Evolutionary conservation across 2,329 filamentous ascomycete genomes (phyloP), one percentile per base, ranked within the genome.

Genomic region (Tolypocladium inflatum): DNA sequence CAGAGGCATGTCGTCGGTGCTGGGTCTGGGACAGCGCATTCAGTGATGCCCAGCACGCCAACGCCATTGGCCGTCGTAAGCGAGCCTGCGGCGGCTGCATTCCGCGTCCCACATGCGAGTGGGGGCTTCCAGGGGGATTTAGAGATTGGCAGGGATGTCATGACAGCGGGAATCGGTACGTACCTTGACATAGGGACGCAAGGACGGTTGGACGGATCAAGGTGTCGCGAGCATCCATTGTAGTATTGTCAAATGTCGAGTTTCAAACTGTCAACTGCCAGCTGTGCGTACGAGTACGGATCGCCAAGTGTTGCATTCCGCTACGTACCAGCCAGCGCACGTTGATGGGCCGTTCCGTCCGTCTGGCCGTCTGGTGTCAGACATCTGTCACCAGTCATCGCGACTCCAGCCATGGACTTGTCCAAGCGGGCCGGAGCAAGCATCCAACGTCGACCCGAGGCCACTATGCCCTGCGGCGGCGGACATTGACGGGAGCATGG

Each of bases 1-100:
- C 23, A 33, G 26, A 52, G 48, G 48, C 48, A 37, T 21, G 48
- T 52, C 30, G 48, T 52, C 30, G 48, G 21, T 39, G 19, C 11
- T 13, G 4, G 48, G 30, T 5, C 45, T 19, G 26, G 2, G 43
- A 48, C 21, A 4, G 13, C 21, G 21, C 10, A 15, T 11, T 11
- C 9, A 2, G 30, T 30, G 23, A 19, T 23, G 43, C 21, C 43
- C 3, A 23, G 23, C 15, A 11, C 48, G 30, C 10, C 15, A n/a
- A 23, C 35, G 51, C 53, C 35, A 60, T 56, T 60, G 56, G 58
- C 39, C 21, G 39, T 19, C 5, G 30, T 60, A 54, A 55, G 58
- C 58, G 58, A 59, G 56, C 42, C 39, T 37, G 38, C 38, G 37
- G 53, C 58, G 55, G 41, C 38, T 55, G n/a, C 48, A 55, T 59